Percentiles rank a stretch among this genome's conserved stretches.
Evolutionary conservation across 1,284 basidiomycete genomes (phyloP).

Genomic region (Puccinia novopanici): DNA sequence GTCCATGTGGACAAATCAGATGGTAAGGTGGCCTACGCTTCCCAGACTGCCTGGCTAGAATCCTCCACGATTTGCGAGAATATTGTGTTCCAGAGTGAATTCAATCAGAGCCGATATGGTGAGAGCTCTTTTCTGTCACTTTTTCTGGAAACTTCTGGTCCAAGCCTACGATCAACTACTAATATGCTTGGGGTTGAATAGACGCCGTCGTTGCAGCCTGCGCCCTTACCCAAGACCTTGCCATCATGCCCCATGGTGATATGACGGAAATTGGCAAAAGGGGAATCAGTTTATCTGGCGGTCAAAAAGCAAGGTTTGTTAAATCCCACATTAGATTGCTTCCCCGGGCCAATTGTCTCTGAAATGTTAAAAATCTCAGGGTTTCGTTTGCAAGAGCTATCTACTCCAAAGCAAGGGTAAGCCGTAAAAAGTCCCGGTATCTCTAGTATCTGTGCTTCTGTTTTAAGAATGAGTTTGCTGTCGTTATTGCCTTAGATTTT

Average conservation of each 20-base stretch:
- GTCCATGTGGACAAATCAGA: conserved; percentile 42
- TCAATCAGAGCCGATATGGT: conserved; percentile 45
- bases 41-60: conserved; percentile 49
- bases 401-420: conserved; percentile 45
- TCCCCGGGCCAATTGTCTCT: not conserved
- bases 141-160: not conserved
- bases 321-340: not conserved
- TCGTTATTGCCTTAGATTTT: conserved; percentile 20
- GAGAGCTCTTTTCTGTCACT: too few relatives aligned
- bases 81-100: conserved; percentile 43
- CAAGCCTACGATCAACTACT: not conserved
- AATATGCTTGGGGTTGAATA: not conserved
- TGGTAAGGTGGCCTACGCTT: conserved; percentile 42
- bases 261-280: conserved; percentile 51
- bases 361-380: conserved; percentile 25
- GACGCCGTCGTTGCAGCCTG: conserved; percentile 43
- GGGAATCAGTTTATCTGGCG: conserved; percentile 50
- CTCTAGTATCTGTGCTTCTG: too few relatives aligned
- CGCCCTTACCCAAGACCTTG: conserved; percentile 45
- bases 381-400: conserved; percentile 45
- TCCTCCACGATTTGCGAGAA: conserved; percentile 47
- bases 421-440: not conserved
- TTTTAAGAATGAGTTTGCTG: not conserved
- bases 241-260: conserved; percentile 48
- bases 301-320: conserved; percentile 50